Evolutionary conservation across 768 basidiomycete genomes (phyloP).

Genomic region (Suillus ampliporus): DNA sequence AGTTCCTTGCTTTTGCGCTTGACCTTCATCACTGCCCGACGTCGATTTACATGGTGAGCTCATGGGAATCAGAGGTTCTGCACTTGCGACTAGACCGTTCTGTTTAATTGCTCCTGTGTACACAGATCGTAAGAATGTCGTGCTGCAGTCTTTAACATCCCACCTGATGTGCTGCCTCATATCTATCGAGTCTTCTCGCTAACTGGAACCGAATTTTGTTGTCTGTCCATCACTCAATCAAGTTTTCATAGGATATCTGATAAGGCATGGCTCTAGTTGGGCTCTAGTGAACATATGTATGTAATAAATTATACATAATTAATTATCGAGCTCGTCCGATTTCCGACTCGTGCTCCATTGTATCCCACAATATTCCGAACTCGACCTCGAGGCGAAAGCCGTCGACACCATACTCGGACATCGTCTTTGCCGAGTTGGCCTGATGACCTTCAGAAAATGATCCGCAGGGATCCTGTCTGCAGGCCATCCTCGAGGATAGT

Average conservation of each 20-base stretch:
- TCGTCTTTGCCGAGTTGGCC: neutral
- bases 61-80: neutral
- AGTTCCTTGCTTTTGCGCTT: neutral
- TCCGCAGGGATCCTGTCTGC: neutral
- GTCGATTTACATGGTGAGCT: neutral
- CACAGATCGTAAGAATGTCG: neutral
- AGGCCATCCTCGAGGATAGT: constrained; percentile 5
- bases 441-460: neutral
- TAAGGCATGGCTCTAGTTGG: neutral
- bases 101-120: neutral
- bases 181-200: neutral
- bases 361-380: neutral
- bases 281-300: neutral
- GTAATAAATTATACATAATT: neutral
- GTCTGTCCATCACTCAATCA: neutral
- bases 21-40: neutral
- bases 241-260: constrained; percentile 4
- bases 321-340: constrained; percentile 2
- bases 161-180: neutral
- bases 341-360: neutral
- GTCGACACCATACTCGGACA: constrained; percentile 7
- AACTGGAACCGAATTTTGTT: neutral
- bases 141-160: neutral
- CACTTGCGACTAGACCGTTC: neutral
- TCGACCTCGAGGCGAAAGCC: constrained; percentile 1